Conservation (phyloP, 225 moss, liverwort and hornwort genomes). For the Physcomitrium patens region DNA sequence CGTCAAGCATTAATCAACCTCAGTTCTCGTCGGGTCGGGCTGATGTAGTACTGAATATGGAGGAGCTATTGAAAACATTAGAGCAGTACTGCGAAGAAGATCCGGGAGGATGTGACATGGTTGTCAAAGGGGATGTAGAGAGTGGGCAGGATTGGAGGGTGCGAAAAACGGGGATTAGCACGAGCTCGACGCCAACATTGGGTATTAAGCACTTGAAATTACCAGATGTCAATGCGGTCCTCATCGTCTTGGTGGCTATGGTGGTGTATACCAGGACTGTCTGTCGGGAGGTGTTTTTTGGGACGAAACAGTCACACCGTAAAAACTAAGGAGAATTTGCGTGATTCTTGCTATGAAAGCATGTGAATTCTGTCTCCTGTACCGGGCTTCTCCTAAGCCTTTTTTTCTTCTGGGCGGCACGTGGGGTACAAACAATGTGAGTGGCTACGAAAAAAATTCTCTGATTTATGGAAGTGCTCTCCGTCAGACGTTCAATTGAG, state of each 20-base stretch:
- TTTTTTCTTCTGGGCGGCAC: conserved; percentile 12
- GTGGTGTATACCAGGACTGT: conserved; percentile 78
- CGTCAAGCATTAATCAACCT: conserved; percentile 9
- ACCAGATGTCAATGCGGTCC: conserved; percentile 70
- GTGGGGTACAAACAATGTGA: conserved; percentile 1
- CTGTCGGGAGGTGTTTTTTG: conserved; percentile 60
- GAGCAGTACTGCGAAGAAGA: conserved; percentile 65
- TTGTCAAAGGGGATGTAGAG: conserved; percentile 30
- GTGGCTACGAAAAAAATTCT: conserved; percentile 1
- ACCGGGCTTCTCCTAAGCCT: neutral
- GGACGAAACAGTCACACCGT: conserved; percentile 57
- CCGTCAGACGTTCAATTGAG: conserved; percentile 5
- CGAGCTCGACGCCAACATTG: conserved; percentile 35
- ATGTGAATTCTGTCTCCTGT: conserved; percentile 17
- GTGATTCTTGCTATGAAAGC: conserved; percentile 4
- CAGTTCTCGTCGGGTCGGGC: conserved; percentile 21
- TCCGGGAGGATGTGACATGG: conserved; percentile 36
- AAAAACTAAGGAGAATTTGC: conserved; percentile 36
- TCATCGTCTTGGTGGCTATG: conserved; percentile 76
- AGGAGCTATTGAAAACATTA: conserved; percentile 56
- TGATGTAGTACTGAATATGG: conserved; percentile 82
- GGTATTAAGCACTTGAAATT: conserved; percentile 58
- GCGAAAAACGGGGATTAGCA: conserved; percentile 26
- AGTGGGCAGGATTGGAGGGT: conserved; percentile 33
- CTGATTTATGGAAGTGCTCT: conserved; percentile 14